phyloP scores from a whole-genome alignment of 306 rosid species.

The Vicia faba region DNA sequence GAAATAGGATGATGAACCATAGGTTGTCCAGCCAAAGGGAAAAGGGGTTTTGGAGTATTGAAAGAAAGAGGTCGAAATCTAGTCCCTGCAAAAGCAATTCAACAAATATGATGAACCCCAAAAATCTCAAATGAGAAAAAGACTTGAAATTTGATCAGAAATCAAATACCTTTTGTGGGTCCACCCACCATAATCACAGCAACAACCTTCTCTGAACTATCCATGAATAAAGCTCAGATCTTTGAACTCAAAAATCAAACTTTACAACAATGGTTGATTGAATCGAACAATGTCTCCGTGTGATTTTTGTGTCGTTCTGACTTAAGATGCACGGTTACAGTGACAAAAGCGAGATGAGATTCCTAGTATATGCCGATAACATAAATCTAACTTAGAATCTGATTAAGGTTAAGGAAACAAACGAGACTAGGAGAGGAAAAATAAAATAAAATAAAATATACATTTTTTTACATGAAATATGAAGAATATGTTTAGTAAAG shows the following conservation, averaged over 20 bases:
- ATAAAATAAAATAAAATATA: background rate
- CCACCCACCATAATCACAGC: conserved; percentile 99
- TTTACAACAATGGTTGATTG: conserved; percentile 23
- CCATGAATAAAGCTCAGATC: conserved; percentile 58
- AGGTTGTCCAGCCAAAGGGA: conserved; percentile 95
- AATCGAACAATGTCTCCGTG: conserved; percentile 17
- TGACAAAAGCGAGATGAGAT: conserved; percentile 5
- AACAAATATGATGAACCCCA: conserved; percentile 30
- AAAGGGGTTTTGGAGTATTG: conserved; percentile 94
- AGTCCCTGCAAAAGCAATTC: conserved; percentile 62
- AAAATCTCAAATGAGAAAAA: conserved; percentile 12
- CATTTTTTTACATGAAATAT: background rate
- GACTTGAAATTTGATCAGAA: conserved; percentile 18
- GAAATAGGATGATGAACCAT: conserved; percentile 96
- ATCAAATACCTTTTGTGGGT: conserved; percentile 80
- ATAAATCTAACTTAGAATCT: background rate
- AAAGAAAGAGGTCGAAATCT: conserved; percentile 98
- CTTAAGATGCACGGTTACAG: conserved; percentile 3
- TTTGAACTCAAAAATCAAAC: conserved; percentile 32
- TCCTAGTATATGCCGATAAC: background rate
- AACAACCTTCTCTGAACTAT: conserved; percentile 82
- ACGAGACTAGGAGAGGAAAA: background rate
- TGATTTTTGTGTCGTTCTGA: background rate
- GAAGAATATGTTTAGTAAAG: too few species aligned
- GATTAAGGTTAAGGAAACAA: background rate